A percentile compares a stretch with the other conserved stretches of the same genome.
phyloP scores from a whole-genome alignment of 208 protist genomes.

The Vickermania ingenoplastis region DNA sequence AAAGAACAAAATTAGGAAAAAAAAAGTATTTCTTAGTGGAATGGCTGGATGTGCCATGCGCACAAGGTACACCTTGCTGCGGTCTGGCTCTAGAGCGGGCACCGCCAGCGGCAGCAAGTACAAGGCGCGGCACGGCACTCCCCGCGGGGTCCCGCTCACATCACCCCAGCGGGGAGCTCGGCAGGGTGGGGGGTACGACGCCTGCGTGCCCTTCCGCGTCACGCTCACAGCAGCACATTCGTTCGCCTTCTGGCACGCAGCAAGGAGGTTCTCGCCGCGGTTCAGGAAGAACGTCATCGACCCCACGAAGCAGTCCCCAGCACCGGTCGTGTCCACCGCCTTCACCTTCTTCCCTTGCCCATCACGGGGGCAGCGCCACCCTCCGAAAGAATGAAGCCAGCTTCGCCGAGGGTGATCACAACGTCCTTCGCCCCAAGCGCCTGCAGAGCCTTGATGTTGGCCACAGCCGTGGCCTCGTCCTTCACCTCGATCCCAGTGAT shows the following conservation, averaged over 20 bases:
- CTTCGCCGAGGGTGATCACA: slow-evolving; percentile 83
- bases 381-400: slow-evolving; percentile 69
- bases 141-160: no score
- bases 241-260: slow-evolving; percentile 71
- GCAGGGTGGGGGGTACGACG: slow-evolving; percentile 58
- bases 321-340: slow-evolving; percentile 90
- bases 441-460: slow-evolving; percentile 55
- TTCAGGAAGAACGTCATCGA: slow-evolving; percentile 85
- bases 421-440: slow-evolving; percentile 58
- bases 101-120: no score
- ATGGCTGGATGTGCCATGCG: no score
- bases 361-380: slow-evolving; percentile 27
- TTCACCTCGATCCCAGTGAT: slow-evolving; percentile 73
- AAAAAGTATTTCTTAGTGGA: no score
- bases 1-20: no score
- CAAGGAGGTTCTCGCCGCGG: slow-evolving; percentile 50
- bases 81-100: no score
- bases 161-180: slow-evolving; percentile 49
- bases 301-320: slow-evolving; percentile 91
- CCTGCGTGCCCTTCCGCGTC: slow-evolving; percentile 84
- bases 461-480: slow-evolving; percentile 37
- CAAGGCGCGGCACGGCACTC: no score
- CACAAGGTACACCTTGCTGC: no score
- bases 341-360: slow-evolving; percentile 52
- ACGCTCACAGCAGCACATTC: slow-evolving; percentile 81